Percentiles rank a stretch among this genome's conserved stretches.
Conservation (phyloP, 345 rosid genomes). For the Salix suchowensis region DNA sequence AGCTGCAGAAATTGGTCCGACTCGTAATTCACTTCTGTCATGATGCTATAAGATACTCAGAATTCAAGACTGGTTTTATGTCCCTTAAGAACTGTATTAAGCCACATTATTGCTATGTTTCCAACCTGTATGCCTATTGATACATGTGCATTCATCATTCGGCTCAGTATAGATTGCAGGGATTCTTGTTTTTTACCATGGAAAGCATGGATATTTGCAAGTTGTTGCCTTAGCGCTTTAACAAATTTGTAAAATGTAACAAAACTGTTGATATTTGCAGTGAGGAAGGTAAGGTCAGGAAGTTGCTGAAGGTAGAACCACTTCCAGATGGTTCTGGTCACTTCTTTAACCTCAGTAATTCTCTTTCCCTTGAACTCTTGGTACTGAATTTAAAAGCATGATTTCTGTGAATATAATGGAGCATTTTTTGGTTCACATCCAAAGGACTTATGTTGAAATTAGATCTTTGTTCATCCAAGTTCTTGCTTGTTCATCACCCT, state of each 20-base stretch:
- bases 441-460: not conserved
- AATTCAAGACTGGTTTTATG: not conserved
- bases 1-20: too few species aligned
- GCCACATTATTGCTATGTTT: not conserved
- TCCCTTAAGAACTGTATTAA: not conserved
- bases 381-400: not conserved
- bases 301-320: constrained; percentile 89
- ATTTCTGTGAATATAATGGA: constrained; percentile 10
- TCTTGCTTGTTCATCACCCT: not conserved
- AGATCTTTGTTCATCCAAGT: not conserved
- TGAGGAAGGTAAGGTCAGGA: constrained; percentile 90
- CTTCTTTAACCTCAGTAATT: constrained; percentile 84
- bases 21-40: too few species aligned
- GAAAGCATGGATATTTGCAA: not conserved
- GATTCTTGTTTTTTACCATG: not conserved
- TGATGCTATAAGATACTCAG: not conserved
- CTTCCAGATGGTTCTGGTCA: constrained; percentile 93
- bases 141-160: not conserved
- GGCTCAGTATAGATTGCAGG: not conserved
- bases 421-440: not conserved
- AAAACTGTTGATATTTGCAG: constrained; percentile 34
- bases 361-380: constrained; percentile 24
- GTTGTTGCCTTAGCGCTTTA: not conserved
- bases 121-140: not conserved
- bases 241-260: not conserved